These are phyloP conservation scores for Boechera retrofracta DNA, from an alignment of 345 rosid species.

Conservation along the genomic window DNA sequence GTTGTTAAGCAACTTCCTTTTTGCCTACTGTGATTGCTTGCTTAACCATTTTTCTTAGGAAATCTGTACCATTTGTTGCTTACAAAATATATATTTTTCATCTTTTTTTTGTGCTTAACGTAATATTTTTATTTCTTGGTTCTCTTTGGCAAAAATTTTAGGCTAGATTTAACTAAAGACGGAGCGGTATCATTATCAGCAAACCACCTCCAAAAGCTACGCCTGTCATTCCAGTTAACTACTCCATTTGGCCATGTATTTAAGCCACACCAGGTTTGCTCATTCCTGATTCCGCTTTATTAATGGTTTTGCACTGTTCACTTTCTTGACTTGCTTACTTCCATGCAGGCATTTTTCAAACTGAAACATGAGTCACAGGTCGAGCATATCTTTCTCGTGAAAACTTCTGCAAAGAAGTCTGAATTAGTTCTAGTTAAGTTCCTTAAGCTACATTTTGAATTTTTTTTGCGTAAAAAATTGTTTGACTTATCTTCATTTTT, in stretches of 20 bases:
- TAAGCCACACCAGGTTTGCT: slow-evolving; percentile 93
- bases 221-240: slow-evolving; percentile 69
- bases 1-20: background rate
- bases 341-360: slow-evolving; percentile 83
- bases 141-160: slow-evolving; percentile 37
- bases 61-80: background rate
- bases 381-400: slow-evolving; percentile 85
- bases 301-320: background rate
- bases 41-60: slow-evolving; percentile 10
- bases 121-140: slow-evolving; percentile 15
- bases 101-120: slow-evolving; percentile 9
- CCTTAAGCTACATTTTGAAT: slow-evolving; percentile 17
- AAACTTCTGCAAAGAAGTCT: slow-evolving; percentile 73
- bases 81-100: background rate
- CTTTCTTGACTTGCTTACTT: slow-evolving; percentile 45
- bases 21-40: slow-evolving; percentile 3
- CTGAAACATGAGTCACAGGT: slow-evolving; percentile 84
- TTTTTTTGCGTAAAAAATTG: background rate
- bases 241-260: slow-evolving; percentile 71
- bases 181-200: slow-evolving; percentile 72
- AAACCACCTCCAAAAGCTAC: slow-evolving; percentile 95
- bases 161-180: slow-evolving; percentile 77
- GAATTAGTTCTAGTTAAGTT: slow-evolving; percentile 82
- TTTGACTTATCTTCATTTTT: slow-evolving; percentile 1
- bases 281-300: slow-evolving; percentile 12